These are phyloP conservation scores for Cadophora sp. DNA, from an alignment of 2,329 filamentous ascomycete species.

Conservation along the genomic window DNA sequence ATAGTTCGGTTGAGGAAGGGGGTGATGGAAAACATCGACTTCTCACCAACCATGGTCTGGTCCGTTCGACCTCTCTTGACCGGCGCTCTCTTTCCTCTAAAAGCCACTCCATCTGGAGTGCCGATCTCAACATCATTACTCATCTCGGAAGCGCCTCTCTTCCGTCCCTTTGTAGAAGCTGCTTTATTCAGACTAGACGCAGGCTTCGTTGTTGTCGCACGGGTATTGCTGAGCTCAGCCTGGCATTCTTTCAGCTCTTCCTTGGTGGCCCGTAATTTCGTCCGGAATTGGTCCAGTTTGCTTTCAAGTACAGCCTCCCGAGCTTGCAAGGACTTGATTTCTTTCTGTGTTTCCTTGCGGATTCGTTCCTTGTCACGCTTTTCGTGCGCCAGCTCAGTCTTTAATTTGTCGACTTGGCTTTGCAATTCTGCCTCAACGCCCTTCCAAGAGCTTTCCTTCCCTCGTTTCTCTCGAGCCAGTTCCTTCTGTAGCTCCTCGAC, in stretches of 20 bases:
- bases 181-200: constrained; percentile 30
- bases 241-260: constrained; percentile 74
- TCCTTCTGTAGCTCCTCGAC: constrained; percentile 44
- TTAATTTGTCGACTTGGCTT: constrained; percentile 49
- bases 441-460: constrained; percentile 43
- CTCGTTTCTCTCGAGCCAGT: constrained; percentile 49
- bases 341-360: constrained; percentile 46
- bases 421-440: constrained; percentile 43
- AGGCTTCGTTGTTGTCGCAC: constrained; percentile 40
- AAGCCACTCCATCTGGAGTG: constrained; percentile 55
- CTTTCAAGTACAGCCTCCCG: constrained; percentile 71
- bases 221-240: constrained; percentile 48
- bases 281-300: constrained; percentile 63
- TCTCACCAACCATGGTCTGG: constrained; percentile 74
- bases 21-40: constrained; percentile 92
- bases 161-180: constrained; percentile 43
- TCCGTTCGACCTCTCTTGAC: constrained; percentile 64
- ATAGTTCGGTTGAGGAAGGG: constrained; percentile 85
- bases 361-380: constrained; percentile 41
- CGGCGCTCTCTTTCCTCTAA: constrained; percentile 50
- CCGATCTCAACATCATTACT: constrained; percentile 54
- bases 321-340: constrained; percentile 64
- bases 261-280: constrained; percentile 66
- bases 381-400: constrained; percentile 45
- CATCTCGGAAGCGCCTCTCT: constrained; percentile 51